These are phyloP conservation scores for Magnolia officinalis DNA, from an alignment of 164 flowering plant species.

Conservation along the genomic window DNA sequence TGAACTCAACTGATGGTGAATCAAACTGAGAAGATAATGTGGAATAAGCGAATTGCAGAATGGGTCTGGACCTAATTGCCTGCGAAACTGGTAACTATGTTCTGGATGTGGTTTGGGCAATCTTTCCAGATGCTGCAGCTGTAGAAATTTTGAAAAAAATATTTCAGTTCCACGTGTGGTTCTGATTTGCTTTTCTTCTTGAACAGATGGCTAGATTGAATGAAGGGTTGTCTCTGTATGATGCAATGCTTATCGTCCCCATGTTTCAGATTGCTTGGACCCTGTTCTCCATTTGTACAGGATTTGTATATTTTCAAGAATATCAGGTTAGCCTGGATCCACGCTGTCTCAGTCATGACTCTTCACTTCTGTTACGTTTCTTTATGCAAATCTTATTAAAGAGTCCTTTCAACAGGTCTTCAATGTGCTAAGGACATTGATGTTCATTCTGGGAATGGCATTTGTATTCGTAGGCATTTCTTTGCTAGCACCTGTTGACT, in stretches of 20 bases:
- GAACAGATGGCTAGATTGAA: conserved; percentile 93
- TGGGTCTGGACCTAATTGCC: no score
- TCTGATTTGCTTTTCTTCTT: conserved; percentile 16
- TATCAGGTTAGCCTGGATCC: conserved; percentile 63
- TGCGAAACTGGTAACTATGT: background rate
- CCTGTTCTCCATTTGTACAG: conserved; percentile 94
- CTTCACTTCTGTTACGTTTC: background rate
- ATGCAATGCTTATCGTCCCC: conserved; percentile 95
- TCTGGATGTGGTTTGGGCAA: background rate
- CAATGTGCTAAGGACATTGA: conserved; percentile 71
- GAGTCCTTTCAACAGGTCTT: conserved; percentile 57
- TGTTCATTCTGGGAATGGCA: conserved; percentile 85
- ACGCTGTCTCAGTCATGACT: conserved; percentile 6
- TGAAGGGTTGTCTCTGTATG: conserved; percentile 87
- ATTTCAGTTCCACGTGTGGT: background rate
- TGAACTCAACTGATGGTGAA: no score
- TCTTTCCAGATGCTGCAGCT: background rate
- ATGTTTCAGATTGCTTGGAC: conserved; percentile 99
- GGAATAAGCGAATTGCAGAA: no score
- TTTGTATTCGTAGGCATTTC: conserved; percentile 90
- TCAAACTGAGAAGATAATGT: no score
- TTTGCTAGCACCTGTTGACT: conserved; percentile 91
- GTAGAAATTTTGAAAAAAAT: background rate
- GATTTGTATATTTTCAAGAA: conserved; percentile 93
- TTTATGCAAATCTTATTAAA: background rate